Base-by-base conservation (phyloP, 108 stramenopile species). In the Poteriospumella lacustris region DNA sequence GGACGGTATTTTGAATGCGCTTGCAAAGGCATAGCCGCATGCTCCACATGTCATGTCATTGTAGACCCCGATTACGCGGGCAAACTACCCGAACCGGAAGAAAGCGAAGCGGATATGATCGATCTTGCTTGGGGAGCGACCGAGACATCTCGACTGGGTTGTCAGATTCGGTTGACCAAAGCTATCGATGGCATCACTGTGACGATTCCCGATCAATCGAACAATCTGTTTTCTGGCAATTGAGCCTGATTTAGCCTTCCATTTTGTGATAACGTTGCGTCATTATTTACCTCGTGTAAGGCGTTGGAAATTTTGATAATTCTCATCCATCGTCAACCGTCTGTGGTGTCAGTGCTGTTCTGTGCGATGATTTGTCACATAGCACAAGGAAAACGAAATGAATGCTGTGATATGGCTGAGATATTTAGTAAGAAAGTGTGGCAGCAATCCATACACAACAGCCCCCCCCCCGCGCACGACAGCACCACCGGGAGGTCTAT, bases 41-140 rank as follows among this genome's bases (percentile, higher is more conserved):
- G 91, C 68, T 91, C 88, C 15, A 91, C 91, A 24, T 91, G 91
- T 68, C 91, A 91, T 68, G 84, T 91, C 1, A 85, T 87, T 29
- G 79, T 91, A 28, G 84, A 89, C 76, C 87, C 88, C 1, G 85
- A 86, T n/a, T 85, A 84, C 75, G 83, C 81, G 44, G 79, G 83
- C 58, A 79, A 86, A 28, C 40, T 91, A 24, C 78, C 77, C 2
- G 68, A 76, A 40, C 88, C 91, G 1, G 77, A 78, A 42, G 86
- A 89, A 70, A 81, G 83, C 41, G 91, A 91, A 64, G 62, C 76
- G 41, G 91, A 91, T 78, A 91, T 91, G 91, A 60, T 91, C 39
- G 91, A 90, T 76, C 76, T 91, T 3, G 87, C 91, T 29, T 89
- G 79, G 75, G 29, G 31, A 34, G 83, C 87, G 5, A 87, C 87